A percentile compares a stretch with the other conserved stretches of the same genome.
Conservation (phyloP, 2,329 filamentous ascomycete genomes). For the Calonectria fujianensis region DNA sequence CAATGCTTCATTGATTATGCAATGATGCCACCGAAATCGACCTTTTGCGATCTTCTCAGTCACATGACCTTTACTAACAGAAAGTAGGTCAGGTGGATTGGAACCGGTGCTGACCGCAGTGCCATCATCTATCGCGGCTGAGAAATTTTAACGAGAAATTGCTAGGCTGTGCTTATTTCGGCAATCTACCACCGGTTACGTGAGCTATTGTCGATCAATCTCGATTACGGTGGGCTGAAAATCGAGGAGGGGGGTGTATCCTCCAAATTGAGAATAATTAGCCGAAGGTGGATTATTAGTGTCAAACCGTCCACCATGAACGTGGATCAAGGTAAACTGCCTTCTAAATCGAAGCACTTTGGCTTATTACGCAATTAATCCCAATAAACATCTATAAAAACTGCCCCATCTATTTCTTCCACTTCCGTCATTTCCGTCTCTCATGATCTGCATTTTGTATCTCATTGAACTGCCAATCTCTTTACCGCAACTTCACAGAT, state of each 20-base stretch:
- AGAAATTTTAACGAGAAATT: neutral
- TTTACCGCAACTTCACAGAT: too few species aligned
- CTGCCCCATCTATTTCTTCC: neutral
- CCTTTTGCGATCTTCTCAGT: too few species aligned
- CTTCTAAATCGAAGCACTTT: neutral
- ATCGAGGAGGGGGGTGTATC: neutral
- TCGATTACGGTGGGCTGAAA: neutral
- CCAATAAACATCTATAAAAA: neutral
- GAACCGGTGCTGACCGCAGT: constrained; percentile 45
- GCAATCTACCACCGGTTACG: neutral
- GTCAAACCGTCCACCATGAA: neutral
- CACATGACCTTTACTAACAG: constrained; percentile 22
- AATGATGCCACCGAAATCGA: neutral
- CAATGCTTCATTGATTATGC: neutral
- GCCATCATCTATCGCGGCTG: constrained; percentile 37
- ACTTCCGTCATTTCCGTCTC: neutral
- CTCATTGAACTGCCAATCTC: neutral
- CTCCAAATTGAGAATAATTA: neutral
- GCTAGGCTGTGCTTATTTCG: neutral
- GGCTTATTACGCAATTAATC: neutral
- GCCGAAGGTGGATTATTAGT: neutral
- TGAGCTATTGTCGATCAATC: neutral
- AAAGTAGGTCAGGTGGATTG: constrained; percentile 45
- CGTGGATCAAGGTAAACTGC: neutral
- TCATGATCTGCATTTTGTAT: neutral